Evolutionary conservation across 2,329 filamentous ascomycete species (phyloP).

Genomic region (Ophiostoma tasmaniense): DNA sequence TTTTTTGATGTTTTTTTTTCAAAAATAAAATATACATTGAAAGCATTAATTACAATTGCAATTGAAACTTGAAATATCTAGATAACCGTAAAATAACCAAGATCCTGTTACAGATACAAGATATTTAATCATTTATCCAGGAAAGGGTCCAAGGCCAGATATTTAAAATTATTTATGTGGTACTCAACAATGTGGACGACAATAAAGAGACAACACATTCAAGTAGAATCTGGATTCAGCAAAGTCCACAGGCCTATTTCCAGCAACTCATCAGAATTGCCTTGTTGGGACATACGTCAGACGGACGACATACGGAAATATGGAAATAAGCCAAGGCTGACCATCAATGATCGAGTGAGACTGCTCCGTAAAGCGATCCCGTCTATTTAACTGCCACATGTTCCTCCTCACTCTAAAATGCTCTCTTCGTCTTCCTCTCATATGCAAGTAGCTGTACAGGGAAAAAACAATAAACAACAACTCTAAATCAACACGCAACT

Average conservation of each 20-base stretch:
- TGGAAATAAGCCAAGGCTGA: neutral
- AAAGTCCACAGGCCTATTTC: neutral
- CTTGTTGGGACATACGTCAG: neutral
- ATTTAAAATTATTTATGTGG: no score
- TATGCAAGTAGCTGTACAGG: neutral
- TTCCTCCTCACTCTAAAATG: neutral
- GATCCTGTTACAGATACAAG: no score
- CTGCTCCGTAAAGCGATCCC: neutral
- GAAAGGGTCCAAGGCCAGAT: no score
- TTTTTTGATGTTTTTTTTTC: neutral
- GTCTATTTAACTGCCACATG: neutral
- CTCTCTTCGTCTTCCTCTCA: neutral
- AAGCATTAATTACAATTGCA: no score
- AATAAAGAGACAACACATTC: no score
- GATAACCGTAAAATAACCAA: no score
- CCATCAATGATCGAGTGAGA: neutral
- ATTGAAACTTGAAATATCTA: no score
- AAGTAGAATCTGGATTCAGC: no score
- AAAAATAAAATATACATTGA: no score
- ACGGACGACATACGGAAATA: neutral
- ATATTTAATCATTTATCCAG: no score
- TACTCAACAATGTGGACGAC: no score
- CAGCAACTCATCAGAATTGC: neutral
- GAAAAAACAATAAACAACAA: neutral
- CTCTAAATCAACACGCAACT: neutral